Percentiles rank a stretch among this genome's conserved stretches.
These are phyloP conservation scores for Hypericum perforatum DNA, from an alignment of 345 rosid genomes.

Conservation along the genomic window DNA sequence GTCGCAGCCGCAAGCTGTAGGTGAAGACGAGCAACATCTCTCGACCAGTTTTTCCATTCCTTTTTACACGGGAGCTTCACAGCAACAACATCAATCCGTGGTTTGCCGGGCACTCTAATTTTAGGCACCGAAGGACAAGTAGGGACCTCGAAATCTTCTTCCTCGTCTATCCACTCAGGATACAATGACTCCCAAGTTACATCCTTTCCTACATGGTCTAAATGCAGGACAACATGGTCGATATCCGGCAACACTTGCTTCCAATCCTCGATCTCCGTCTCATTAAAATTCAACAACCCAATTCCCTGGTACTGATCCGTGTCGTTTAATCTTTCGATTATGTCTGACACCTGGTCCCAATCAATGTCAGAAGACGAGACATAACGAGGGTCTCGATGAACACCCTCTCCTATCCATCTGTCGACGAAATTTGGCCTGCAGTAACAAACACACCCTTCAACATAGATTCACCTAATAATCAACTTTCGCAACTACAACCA, in stretches of 20 bases:
- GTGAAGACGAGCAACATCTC: slow-evolving; percentile 79
- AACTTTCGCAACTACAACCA: not conserved
- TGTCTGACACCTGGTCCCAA: slow-evolving; percentile 52
- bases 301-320: slow-evolving; percentile 48
- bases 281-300: slow-evolving; percentile 67
- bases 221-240: slow-evolving; percentile 48
- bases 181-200: slow-evolving; percentile 74
- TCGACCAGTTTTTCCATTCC: slow-evolving; percentile 49
- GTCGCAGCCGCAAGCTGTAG: slow-evolving; percentile 77
- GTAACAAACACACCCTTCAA: slow-evolving; percentile 14
- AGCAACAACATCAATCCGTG: slow-evolving; percentile 58
- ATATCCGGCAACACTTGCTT: slow-evolving; percentile 46
- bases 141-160: slow-evolving; percentile 74
- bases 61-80: slow-evolving; percentile 78
- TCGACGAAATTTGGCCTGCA: slow-evolving; percentile 33
- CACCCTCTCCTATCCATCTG: slow-evolving; percentile 39
- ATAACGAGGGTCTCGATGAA: slow-evolving; percentile 45
- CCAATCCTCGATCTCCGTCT: slow-evolving; percentile 44
- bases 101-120: slow-evolving; percentile 58
- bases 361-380: slow-evolving; percentile 36
- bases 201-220: slow-evolving; percentile 29
- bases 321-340: slow-evolving; percentile 39
- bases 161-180: slow-evolving; percentile 96
- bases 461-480: not conserved
- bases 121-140: slow-evolving; percentile 64